A percentile compares a stretch with the other conserved stretches of the same genome.
phyloP scores from a whole-genome alignment of 2,329 filamentous ascomycete species.

The Fusarium sp. region DNA sequence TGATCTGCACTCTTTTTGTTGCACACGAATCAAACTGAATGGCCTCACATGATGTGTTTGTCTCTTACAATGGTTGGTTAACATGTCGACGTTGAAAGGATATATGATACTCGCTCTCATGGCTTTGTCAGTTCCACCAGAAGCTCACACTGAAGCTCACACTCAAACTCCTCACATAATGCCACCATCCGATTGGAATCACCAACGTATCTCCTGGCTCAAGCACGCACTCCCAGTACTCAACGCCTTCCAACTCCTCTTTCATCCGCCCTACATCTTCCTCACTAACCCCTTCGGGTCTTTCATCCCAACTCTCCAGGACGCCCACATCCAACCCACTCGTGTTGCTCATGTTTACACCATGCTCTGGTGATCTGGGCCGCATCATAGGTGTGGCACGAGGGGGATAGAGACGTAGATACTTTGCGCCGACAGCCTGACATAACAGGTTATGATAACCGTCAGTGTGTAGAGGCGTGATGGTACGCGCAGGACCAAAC shows the following conservation, averaged over 20 bases:
- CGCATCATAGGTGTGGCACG: constrained; percentile 64
- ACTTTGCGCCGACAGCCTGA: constrained; percentile 90
- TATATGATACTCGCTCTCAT: not conserved
- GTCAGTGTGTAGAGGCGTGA: constrained; percentile 92
- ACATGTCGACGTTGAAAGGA: not conserved
- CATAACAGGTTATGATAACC: constrained; percentile 91
- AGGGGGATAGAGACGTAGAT: constrained; percentile 86
- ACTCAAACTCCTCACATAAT: constrained; percentile 87
- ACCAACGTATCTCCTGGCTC: constrained; percentile 84
- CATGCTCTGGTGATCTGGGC: constrained; percentile 68
- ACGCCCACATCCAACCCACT: constrained; percentile 78
- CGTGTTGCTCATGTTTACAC: constrained; percentile 93
- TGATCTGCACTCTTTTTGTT: constrained; percentile 19
- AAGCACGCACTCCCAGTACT: constrained; percentile 79
- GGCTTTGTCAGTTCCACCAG: constrained; percentile 75
- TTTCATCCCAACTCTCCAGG: constrained; percentile 66
- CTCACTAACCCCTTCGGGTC: constrained; percentile 39
- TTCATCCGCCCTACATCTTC: constrained; percentile 51
- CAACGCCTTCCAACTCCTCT: constrained; percentile 62
- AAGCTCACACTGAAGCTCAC: constrained; percentile 95
- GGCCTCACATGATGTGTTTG: not conserved
- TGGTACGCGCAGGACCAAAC: constrained; percentile 87
- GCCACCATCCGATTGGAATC: constrained; percentile 96
- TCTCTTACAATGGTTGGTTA: not conserved
- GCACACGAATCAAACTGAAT: not conserved